Conservation (phyloP, 2,329 filamentous ascomycete species). For the Leptographium wingfieldii region DNA sequence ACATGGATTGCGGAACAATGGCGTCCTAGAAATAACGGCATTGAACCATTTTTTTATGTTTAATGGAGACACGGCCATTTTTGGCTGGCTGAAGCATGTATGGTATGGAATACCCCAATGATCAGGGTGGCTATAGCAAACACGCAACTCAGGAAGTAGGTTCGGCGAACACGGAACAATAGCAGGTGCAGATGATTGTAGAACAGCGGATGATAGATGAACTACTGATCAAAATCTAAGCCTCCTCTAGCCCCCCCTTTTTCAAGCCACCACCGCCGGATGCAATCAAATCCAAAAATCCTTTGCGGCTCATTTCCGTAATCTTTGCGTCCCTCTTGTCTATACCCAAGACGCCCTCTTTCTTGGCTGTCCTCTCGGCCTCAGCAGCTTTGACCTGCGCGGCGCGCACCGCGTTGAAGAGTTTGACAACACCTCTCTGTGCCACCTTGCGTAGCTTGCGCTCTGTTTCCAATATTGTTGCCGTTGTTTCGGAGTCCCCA, state of each 20-base stretch:
- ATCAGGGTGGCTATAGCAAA: background rate
- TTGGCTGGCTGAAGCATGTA: background rate
- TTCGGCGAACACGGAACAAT: background rate
- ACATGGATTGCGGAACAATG: background rate
- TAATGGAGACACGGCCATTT: too few relatives aligned
- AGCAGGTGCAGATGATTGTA: background rate
- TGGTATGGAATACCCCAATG: slow-evolving; percentile 1
- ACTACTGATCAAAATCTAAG: slow-evolving; percentile 20
- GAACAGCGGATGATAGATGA: background rate
- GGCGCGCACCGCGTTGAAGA: slow-evolving; percentile 90
- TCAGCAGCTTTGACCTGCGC: slow-evolving; percentile 82
- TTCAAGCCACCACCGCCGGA: slow-evolving; percentile 47
- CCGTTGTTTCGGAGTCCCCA: slow-evolving; percentile 32
- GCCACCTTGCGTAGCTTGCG: slow-evolving; percentile 73
- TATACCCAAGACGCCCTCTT: slow-evolving; percentile 66
- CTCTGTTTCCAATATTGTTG: slow-evolving; percentile 56
- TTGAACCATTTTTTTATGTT: background rate
- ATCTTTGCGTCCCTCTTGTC: slow-evolving; percentile 73
- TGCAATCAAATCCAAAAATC: slow-evolving; percentile 83
- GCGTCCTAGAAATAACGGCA: background rate
- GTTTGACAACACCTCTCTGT: slow-evolving; percentile 84
- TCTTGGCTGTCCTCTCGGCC: slow-evolving; percentile 56
- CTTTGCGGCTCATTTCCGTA: slow-evolving; percentile 94
- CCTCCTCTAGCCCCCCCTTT: slow-evolving; percentile 46
- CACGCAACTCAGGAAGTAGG: slow-evolving; percentile 3